Evolutionary conservation across 345 rosid species (phyloP), one percentile per base, ranked within the genome.

Genomic region (Dipteronia sinensis): DNA sequence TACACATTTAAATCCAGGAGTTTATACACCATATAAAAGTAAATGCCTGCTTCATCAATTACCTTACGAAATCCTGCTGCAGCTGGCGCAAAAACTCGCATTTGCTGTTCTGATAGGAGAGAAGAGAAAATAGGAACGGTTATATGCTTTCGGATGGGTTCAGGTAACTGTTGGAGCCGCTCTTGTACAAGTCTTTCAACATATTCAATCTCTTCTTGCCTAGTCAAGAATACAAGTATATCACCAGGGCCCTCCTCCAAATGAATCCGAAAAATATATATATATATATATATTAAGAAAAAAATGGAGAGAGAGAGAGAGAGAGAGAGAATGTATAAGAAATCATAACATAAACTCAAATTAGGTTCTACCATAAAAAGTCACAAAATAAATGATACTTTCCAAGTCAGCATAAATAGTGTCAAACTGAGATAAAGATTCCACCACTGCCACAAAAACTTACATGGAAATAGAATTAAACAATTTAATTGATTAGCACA

Each of bases 161-260:
- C 95, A 76, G 95, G 95, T 80, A 93, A 80, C 69, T 85, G 86
- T 65, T 67, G 84, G 62, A 93, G 87, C 75, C 84, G 84, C 79
- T 93, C 98, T 64, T 81, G 86, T 55, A 93, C 86, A 81, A 88
- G 82, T 65, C 92, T 91, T 81, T 93, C 96, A 74, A 90, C 92
- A 10, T 93, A 85, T 85, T 95, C 99, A 65, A 95, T 95, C 80
- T 93, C 98, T 86, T 95, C 98, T 92, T 95, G 97, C 64, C 98
- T 98, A 53, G 98, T 95, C 77, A 95, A 86, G 78, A 95, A 95
- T 51, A 92, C 99, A 79, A 95, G 94, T 77, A 95, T 79, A 85
- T 95, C 99, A 80, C 98, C 99, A 16, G 92, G 88, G 77, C 78
- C 85, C 83, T 93, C 98, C 71, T 88, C 91, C 86, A 83, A 79